Evolutionary conservation across 1,284 basidiomycete genomes (phyloP).

Genomic region (Moniliophthora roreri): DNA sequence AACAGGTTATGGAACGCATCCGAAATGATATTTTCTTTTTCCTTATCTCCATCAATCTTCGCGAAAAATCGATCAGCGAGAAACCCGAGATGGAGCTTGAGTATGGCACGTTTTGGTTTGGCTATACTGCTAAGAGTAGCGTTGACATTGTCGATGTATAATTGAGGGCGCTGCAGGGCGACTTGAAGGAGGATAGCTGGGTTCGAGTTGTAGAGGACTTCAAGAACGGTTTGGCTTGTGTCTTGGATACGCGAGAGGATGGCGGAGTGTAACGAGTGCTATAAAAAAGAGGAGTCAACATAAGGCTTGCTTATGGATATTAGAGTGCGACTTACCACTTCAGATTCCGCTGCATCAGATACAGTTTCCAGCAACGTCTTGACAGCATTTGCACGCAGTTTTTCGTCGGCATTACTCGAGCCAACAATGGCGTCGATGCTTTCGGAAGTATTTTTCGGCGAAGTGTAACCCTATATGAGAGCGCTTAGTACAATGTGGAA

Average conservation of each 20-base stretch:
- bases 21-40: slow-evolving; percentile 24
- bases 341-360: not conserved
- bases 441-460: slow-evolving; percentile 12
- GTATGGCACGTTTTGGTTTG: slow-evolving; percentile 48
- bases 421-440: slow-evolving; percentile 51
- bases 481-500: slow-evolving; percentile 5
- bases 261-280: slow-evolving; percentile 53
- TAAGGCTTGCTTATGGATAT: not conserved
- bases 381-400: slow-evolving; percentile 52
- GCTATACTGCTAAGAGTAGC: slow-evolving; percentile 39
- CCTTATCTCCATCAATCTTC: slow-evolving; percentile 27
- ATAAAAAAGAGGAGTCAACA: not conserved
- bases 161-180: slow-evolving; percentile 34
- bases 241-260: slow-evolving; percentile 70
- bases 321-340: not conserved
- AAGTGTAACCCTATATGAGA: not conserved
- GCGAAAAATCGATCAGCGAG: slow-evolving; percentile 47
- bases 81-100: slow-evolving; percentile 66
- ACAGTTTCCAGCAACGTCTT: slow-evolving; percentile 41
- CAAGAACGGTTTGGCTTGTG: slow-evolving; percentile 55
- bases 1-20: slow-evolving; percentile 60
- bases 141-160: slow-evolving; percentile 53
- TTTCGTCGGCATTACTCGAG: slow-evolving; percentile 50
- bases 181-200: slow-evolving; percentile 46
- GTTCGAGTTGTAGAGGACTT: slow-evolving; percentile 58